These are phyloP conservation scores for Trichoderma pleuroti DNA, from an alignment of 2,329 filamentous ascomycete species.

Conservation along the genomic window DNA sequence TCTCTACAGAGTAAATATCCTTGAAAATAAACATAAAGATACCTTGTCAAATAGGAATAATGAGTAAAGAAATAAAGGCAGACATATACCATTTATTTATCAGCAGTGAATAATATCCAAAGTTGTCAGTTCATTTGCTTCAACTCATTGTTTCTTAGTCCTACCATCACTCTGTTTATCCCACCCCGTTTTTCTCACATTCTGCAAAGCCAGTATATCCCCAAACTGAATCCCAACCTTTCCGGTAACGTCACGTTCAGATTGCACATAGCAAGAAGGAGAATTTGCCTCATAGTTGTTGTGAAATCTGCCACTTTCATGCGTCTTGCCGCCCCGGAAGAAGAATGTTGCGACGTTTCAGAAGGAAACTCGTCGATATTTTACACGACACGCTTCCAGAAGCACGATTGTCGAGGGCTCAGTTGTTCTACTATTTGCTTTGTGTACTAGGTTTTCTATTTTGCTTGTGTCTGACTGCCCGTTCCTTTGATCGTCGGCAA, in stretches of 20 bases:
- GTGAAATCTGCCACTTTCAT: no score
- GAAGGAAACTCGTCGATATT: no score
- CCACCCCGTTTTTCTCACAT: not conserved
- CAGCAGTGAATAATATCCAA: not conserved
- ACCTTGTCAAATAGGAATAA: not conserved
- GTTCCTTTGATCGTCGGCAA: no score
- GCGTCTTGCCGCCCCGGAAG: no score
- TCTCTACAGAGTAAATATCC: no score
- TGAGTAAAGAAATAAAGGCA: not conserved
- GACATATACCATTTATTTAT: not conserved
- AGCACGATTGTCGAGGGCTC: no score
- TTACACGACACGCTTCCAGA: no score
- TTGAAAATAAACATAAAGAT: no score
- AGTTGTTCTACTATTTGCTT: no score
- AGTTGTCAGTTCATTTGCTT: not conserved
- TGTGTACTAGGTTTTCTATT: not conserved
- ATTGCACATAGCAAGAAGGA: not conserved
- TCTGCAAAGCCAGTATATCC: not conserved
- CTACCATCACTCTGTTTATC: not conserved
- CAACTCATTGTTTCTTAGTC: not conserved
- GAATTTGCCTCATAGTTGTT: no score
- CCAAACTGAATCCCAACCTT: not conserved
- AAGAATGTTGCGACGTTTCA: no score
- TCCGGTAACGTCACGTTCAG: not conserved
- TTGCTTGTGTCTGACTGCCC: no score